These are phyloP conservation scores for Dorcoceras hygrometricum DNA, from an alignment of 257 asterid species.

Conservation along the genomic window DNA sequence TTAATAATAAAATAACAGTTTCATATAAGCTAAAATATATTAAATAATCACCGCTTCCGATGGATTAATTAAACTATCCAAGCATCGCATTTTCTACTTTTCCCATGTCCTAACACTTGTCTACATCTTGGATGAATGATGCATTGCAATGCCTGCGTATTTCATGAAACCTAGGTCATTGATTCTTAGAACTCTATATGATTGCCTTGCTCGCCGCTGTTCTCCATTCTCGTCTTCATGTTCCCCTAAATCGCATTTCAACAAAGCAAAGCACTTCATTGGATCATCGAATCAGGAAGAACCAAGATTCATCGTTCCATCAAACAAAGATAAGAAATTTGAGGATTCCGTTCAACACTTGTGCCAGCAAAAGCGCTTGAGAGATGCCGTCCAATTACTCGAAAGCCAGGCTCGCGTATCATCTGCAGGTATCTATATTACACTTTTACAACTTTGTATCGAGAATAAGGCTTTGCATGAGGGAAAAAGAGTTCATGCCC, in stretches of 20 bases:
- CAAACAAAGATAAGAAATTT: constrained; percentile 25
- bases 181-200: constrained; percentile 20
- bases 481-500: constrained; percentile 48
- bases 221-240: constrained; percentile 23
- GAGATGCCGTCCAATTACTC: constrained; percentile 45
- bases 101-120: no score
- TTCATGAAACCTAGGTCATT: constrained; percentile 28
- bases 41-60: no score
- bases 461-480: constrained; percentile 57
- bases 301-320: constrained; percentile 7
- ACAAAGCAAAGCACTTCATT: constrained; percentile 17
- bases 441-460: constrained; percentile 48
- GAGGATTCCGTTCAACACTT: constrained; percentile 36
- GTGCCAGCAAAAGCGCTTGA: constrained; percentile 56
- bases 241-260: no score
- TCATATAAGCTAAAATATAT: no score
- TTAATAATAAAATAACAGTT: no score
- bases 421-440: constrained; percentile 36
- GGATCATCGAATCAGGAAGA: constrained; percentile 24
- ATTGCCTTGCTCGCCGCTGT: constrained; percentile 13
- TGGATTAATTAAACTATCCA: no score
- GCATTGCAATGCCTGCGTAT: no score
- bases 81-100: no score
- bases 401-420: constrained; percentile 34
- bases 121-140: no score